A percentile compares a stretch with the other conserved stretches of the same genome.
phyloP scores from a whole-genome alignment of 1,139 yeast genomes.

The Yamadazyma sp. region DNA sequence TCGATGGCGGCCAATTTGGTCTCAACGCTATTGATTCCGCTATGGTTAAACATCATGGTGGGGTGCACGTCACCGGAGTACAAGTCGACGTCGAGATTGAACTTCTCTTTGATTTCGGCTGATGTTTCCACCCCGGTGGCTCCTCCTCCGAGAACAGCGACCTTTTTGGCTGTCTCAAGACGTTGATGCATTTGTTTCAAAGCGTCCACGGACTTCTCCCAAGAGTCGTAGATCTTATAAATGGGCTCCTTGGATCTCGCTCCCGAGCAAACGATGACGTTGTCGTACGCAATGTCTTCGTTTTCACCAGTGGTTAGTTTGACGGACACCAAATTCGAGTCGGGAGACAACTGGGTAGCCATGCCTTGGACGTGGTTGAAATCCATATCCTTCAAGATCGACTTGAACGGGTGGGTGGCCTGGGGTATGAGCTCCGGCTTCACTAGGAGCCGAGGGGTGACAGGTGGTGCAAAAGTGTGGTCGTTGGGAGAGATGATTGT shows the following conservation, averaged over 20 bases:
- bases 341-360: constrained; percentile 19
- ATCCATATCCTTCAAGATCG: constrained; percentile 3
- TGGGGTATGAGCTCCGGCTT: constrained; percentile 19
- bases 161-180: constrained; percentile 18
- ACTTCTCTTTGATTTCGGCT: constrained; percentile 25
- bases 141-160: constrained; percentile 33
- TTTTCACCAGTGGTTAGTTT: constrained; percentile 9
- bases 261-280: constrained; percentile 29
- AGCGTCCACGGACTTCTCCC: constrained; percentile 11
- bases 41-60: constrained; percentile 13
- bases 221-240: constrained; percentile 21
- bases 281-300: constrained; percentile 21
- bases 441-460: constrained; percentile 26
- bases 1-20: constrained; percentile 19
- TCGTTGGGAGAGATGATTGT: constrained; percentile 19
- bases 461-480: constrained; percentile 18
- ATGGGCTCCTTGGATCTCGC: constrained; percentile 17
- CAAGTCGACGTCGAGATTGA: constrained; percentile 20
- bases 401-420: constrained; percentile 16
- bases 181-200: constrained; percentile 13
- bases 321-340: constrained; percentile 11
- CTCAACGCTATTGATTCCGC: constrained; percentile 17
- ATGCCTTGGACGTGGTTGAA: constrained; percentile 17
- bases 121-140: constrained; percentile 32
- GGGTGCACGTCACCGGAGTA: constrained; percentile 23